Base-by-base conservation (phyloP, 371 early-diverging fungal species). In the Capniomyces stellatus region DNA sequence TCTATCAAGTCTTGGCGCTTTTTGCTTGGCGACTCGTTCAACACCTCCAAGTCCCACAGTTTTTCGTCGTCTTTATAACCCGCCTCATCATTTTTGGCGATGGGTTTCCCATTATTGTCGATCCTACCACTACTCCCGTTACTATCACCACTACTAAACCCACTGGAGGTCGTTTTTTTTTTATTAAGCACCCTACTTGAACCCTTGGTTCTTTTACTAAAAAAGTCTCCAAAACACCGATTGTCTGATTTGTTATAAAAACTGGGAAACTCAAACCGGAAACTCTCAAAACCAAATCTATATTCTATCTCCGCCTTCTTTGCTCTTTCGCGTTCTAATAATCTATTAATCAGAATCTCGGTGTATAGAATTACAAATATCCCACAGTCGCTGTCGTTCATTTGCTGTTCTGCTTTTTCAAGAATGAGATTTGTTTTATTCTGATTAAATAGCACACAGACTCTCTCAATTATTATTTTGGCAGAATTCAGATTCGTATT, bases 341-440 rank as follows among this genome's bases (percentile, higher is more conserved):
- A 35, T 35, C 35, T 35, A 35, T 49, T 49, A 4, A 49, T 24
- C 13, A 49, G 28, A 24, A n/a, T 28, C 30, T 49, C 49, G 4
- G 49, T 27, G n/a, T 29, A 49, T 8, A 49, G 3, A 13, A 49
- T 15, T 10, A 49, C 15, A 49, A 29, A 49, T 10, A 49, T n/a
- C n/a, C 49, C 49, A 28, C 49, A 49, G n/a, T 49, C 49, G 28
- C 49, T 49, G n/a, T 49, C 49, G 28, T 49, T 49, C 3, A 8
- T 29, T 28, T 49, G 49, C 49, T 49, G 49, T 29, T 49, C 49
- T 25, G 49, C 25, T 8, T 28, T 19, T 49, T 49, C 49, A 3
- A 49, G 25, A 24, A 49, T 28, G 10, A 49, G 28, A 49, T 49
- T 49, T 3, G 49, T 49, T 27, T 49, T 49, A 4, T n/a, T 18